These are phyloP conservation scores for Nitzschia sp. DNA, from an alignment of 108 stramenopile species.

Conservation along the genomic window DNA sequence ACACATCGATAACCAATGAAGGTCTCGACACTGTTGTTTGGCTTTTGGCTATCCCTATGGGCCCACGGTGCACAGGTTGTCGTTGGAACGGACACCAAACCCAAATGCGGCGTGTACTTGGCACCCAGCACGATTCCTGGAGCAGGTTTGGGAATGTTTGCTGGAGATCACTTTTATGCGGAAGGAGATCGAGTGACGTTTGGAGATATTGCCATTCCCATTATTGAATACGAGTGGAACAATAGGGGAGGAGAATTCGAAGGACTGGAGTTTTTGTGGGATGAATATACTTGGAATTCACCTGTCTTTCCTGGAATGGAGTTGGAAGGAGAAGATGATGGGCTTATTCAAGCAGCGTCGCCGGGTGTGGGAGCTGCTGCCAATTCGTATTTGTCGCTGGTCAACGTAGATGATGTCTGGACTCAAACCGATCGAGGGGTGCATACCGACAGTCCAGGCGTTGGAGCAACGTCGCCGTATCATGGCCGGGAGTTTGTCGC, in stretches of 20 bases:
- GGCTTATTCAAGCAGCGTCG: constrained; percentile 19
- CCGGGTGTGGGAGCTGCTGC: constrained; percentile 53
- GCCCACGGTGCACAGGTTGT: background rate
- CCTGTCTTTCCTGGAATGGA: constrained; percentile 29
- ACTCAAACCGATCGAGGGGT: constrained; percentile 24
- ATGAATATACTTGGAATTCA: constrained; percentile 35
- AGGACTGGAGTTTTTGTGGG: constrained; percentile 27
- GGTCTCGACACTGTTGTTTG: background rate
- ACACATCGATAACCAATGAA: no score
- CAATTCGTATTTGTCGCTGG: constrained; percentile 54
- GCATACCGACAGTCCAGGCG: constrained; percentile 44
- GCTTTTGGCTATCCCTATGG: background rate
- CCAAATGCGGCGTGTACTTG: constrained; percentile 43
- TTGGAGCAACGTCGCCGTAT: constrained; percentile 60
- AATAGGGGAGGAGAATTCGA: constrained; percentile 16
- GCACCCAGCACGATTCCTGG: constrained; percentile 45
- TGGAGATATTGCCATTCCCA: constrained; percentile 35
- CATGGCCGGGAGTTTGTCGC: constrained; percentile 33
- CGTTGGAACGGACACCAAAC: background rate
- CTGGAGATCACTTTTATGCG: constrained; percentile 13
- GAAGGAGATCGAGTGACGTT: constrained; percentile 23
- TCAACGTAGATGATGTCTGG: constrained; percentile 36
- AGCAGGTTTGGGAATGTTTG: constrained; percentile 46
- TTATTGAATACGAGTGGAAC: constrained; percentile 39
- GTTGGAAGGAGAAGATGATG: constrained; percentile 29